A percentile compares a stretch with the other conserved stretches of the same genome.
These are phyloP conservation scores for Vaccinium macrocarpon DNA, from an alignment of 148 eudicot genomes.

Conservation along the genomic window DNA sequence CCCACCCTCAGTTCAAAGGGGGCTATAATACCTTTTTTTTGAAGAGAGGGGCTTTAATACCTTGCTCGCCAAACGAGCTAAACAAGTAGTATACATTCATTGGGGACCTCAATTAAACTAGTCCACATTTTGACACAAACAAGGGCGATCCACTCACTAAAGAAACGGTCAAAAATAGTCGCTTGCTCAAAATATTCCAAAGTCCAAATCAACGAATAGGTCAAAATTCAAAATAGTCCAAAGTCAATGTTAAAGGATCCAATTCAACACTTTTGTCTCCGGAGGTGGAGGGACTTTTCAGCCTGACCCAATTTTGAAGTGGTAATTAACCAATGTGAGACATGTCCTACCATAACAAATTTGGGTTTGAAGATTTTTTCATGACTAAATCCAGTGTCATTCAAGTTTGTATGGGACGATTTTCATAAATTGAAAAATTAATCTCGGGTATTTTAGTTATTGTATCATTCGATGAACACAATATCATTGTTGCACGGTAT, in stretches of 20 bases:
- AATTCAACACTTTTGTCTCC: not conserved
- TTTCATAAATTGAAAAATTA: too few species aligned
- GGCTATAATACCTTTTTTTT: not conserved
- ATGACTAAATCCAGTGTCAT: too few species aligned
- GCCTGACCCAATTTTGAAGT: not conserved
- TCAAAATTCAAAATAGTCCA: not conserved
- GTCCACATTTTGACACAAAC: not conserved
- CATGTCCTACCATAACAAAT: not conserved
- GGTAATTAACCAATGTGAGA: not conserved
- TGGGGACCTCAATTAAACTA: not conserved
- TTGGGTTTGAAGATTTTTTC: too few species aligned
- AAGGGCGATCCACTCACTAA: not conserved
- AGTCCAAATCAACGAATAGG: not conserved
- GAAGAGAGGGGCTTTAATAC: too few species aligned
- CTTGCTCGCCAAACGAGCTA: not conserved
- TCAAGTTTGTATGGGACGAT: too few species aligned
- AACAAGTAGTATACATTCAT: not conserved
- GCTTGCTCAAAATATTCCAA: not conserved
- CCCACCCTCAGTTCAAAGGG: not conserved
- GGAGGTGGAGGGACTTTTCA: not conserved
- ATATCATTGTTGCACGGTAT: too few species aligned
- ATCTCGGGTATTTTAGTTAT: too few species aligned
- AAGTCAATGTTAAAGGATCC: not conserved
- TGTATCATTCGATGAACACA: too few species aligned
- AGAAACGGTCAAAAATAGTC: not conserved